Evolutionary conservation across 108 stramenopile species (phyloP).

Genomic region (Chaetoceros tenuissimus): DNA sequence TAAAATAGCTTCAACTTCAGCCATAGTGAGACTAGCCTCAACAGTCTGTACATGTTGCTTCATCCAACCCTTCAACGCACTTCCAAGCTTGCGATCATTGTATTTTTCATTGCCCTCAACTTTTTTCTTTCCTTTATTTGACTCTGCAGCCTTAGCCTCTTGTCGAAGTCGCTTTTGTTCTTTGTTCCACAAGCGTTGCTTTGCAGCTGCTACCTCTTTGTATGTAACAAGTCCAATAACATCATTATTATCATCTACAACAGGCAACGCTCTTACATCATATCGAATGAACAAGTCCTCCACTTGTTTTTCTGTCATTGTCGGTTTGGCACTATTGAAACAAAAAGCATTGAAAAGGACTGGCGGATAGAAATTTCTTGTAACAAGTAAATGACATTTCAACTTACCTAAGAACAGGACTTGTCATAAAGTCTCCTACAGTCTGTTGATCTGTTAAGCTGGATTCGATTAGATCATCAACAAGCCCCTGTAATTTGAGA

Average conservation of each 20-base stretch:
- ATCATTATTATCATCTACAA: slow-evolving; percentile 69
- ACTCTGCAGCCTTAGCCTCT: slow-evolving; percentile 7
- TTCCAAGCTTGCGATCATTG: slow-evolving; percentile 27
- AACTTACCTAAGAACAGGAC: slow-evolving; percentile 41
- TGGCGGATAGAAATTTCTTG: background rate
- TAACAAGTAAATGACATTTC: background rate
- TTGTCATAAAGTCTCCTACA: slow-evolving; percentile 82
- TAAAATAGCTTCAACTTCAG: slow-evolving; percentile 71
- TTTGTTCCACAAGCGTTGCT: slow-evolving; percentile 47
- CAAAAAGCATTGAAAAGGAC: background rate
- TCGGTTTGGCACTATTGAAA: slow-evolving; percentile 34
- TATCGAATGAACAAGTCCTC: slow-evolving; percentile 77
- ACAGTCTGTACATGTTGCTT: slow-evolving; percentile 76
- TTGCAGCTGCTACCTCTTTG: slow-evolving; percentile 83
- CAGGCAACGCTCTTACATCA: slow-evolving; percentile 82
- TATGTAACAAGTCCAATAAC: slow-evolving; percentile 83
- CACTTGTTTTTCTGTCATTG: slow-evolving; percentile 80
- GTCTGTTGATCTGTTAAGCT: slow-evolving; percentile 50
- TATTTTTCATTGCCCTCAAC: slow-evolving; percentile 6
- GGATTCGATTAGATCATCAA: slow-evolving; percentile 66
- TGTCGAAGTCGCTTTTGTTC: slow-evolving; percentile 46
- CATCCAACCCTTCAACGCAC: slow-evolving; percentile 87
- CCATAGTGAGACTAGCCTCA: slow-evolving; percentile 66
- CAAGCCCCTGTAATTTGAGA: slow-evolving; percentile 48
- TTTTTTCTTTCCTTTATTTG: slow-evolving; percentile 25